phyloP scores from a whole-genome alignment of 2,329 filamentous ascomycete genomes.

The Paracamarosporium sp. region DNA sequence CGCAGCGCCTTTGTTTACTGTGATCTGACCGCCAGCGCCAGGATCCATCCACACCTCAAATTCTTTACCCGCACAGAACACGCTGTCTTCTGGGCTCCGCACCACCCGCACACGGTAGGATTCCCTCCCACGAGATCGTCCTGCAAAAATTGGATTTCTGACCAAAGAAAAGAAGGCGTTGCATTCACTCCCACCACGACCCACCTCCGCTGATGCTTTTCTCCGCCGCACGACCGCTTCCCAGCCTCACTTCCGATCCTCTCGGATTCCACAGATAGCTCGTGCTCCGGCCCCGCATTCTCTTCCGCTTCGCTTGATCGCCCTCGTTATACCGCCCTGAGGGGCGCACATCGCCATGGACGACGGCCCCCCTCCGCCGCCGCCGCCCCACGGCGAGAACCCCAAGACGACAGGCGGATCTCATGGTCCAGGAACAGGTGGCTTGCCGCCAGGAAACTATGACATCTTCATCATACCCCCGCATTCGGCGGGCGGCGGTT shows the following conservation, averaged over 20 bases:
- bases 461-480: slow-evolving; percentile 97
- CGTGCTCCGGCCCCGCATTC: slow-evolving; percentile 14
- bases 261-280: slow-evolving; percentile 12
- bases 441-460: slow-evolving; percentile 87
- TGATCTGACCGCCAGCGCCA: neutral
- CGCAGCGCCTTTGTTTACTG: slow-evolving; percentile 11
- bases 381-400: slow-evolving; percentile 83
- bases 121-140: slow-evolving; percentile 3
- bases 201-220: slow-evolving; percentile 34
- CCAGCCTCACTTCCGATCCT: slow-evolving; percentile 2
- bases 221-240: slow-evolving; percentile 22
- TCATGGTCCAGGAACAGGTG: slow-evolving; percentile 49
- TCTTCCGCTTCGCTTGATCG: slow-evolving; percentile 15
- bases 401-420: slow-evolving; percentile 63
- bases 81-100: slow-evolving; percentile 5
- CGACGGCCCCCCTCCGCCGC: slow-evolving; percentile 74
- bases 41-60: slow-evolving; percentile 2
- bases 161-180: neutral
- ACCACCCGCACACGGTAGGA: slow-evolving; percentile 1
- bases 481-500: slow-evolving; percentile 86
- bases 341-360: slow-evolving; percentile 42
- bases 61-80: slow-evolving; percentile 6
- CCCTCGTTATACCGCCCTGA: slow-evolving; percentile 26
- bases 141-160: neutral
- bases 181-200: slow-evolving; percentile 15